phyloP scores from a whole-genome alignment of 169 alveolate species.

The Theileria sp. region DNA sequence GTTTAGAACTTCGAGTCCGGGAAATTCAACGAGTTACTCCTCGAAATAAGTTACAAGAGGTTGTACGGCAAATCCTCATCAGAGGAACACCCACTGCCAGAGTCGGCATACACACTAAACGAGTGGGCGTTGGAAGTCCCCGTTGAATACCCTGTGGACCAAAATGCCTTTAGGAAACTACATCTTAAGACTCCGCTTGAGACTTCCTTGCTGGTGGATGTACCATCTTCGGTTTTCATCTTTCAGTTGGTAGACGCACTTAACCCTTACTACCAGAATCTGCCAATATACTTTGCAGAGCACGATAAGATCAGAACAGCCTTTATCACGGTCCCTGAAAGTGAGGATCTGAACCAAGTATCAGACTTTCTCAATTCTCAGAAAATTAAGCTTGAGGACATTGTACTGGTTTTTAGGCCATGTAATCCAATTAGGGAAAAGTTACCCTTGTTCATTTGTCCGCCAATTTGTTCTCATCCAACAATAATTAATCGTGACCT shows the following conservation, averaged over 20 bases:
- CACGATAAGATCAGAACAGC: conserved; percentile 61
- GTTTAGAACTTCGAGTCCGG: conserved; percentile 56
- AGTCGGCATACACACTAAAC: conserved; percentile 31
- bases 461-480: conserved; percentile 69
- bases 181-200: conserved; percentile 56
- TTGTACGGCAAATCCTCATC: conserved; percentile 39
- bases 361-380: conserved; percentile 19
- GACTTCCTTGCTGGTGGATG: conserved; percentile 63
- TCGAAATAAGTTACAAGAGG: conserved; percentile 60
- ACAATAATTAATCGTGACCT: conserved; percentile 41
- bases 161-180: conserved; percentile 18
- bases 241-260: conserved; percentile 38
- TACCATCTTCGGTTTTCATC: conserved; percentile 57
- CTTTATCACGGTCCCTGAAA: conserved; percentile 49
- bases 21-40: conserved; percentile 41
- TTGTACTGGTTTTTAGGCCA: conserved; percentile 51
- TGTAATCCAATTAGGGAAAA: conserved; percentile 63
- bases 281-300: conserved; percentile 61
- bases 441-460: conserved; percentile 52
- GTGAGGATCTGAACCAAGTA: conserved; percentile 39
- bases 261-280: conserved; percentile 39
- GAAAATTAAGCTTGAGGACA: conserved; percentile 55
- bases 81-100: conserved; percentile 13
- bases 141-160: conserved; percentile 58
- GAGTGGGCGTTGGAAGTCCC: conserved; percentile 68